Evolutionary conservation across 1,284 basidiomycete species (phyloP).

Genomic region (Lentinus polychrous): DNA sequence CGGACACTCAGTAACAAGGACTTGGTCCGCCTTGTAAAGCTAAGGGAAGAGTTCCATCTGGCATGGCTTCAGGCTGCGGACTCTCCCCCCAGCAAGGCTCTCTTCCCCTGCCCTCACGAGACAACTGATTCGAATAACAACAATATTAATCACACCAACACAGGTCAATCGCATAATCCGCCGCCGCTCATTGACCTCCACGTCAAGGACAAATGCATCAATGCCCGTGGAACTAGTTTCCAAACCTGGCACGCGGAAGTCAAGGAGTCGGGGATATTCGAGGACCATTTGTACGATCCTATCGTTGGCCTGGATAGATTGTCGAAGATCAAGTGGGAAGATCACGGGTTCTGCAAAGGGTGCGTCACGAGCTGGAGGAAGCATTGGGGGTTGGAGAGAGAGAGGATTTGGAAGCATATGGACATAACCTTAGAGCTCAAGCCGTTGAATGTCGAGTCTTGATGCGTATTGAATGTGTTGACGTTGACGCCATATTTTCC

Average conservation of each 20-base stretch:
- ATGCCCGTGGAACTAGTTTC: constrained; percentile 10
- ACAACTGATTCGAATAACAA: too few species aligned
- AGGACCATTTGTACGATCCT: constrained; percentile 25
- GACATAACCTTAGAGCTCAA: constrained; percentile 24
- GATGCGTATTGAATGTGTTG: too few species aligned
- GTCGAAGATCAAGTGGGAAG: constrained; percentile 23
- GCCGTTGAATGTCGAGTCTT: neutral
- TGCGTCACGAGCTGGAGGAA: constrained; percentile 21
- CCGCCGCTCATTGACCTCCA: neutral
- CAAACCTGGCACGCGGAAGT: constrained; percentile 19
- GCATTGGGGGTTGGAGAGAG: constrained; percentile 17
- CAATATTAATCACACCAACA: neutral
- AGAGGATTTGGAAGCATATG: constrained; percentile 23
- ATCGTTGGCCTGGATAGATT: constrained; percentile 26
- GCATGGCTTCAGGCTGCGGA: constrained; percentile 19
- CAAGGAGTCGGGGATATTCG: constrained; percentile 19
- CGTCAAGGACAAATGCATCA: neutral
- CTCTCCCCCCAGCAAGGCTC: constrained; percentile 15
- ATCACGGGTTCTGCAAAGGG: constrained; percentile 24
- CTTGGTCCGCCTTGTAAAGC: constrained; percentile 16
- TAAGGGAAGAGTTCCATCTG: constrained; percentile 17
- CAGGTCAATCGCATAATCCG: neutral
- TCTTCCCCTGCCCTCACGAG: constrained; percentile 14
- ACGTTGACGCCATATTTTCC: too few species aligned
- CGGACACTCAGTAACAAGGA: constrained; percentile 13